Base-by-base conservation (phyloP, 371 early-diverging fungal species). In the Apophysomyces ossiformis region DNA sequence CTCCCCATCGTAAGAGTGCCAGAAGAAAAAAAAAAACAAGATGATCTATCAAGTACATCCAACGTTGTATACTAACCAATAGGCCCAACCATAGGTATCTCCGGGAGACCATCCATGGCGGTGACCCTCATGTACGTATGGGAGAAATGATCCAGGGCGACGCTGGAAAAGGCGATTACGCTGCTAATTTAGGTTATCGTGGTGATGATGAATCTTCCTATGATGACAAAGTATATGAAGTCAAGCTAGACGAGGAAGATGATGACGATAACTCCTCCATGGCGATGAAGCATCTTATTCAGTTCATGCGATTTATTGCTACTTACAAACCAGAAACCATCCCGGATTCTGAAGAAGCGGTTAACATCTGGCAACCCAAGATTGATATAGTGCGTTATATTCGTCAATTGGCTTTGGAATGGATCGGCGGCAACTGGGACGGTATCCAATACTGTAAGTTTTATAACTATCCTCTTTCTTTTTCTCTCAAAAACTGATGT, bases 361-460 rank as follows among this genome's bases (percentile, higher is more conserved):
- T 45, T 11, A 36, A 37, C 4, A 32, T 47, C 18, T 75, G 72
- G 72, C 35, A 60, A 11, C 32, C 57, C 11, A 32, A 66, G 9
- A 36, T 72, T 32, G 75, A 75, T 63, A 46, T 71, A 7, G 57
- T 58, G 2, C 59, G 58, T n/a, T 71, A 54, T 57, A 38, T 81
- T 60, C 81, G 81, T 18, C 78, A 79, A 63, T 61, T 78, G 60
- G 82, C 78, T 7, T 7, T 76, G 12, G 82, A 82, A 58, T 82
- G 78, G 73, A 64, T 82, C 9, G 63, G 64, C 4, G 79, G 78
- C 9, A 72, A 74, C 21, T 78, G 69, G 68, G 79, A 75, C 56
- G 75, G 56, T 32, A 57, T 71, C 26, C 68, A 65, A 36, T 75
- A 75, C 35, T 67, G 69, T 65, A 65, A 60, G 69, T 60, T 8